Evolutionary conservation across 148 eudicot genomes (phyloP).

Genomic region (Silene uniflora): DNA sequence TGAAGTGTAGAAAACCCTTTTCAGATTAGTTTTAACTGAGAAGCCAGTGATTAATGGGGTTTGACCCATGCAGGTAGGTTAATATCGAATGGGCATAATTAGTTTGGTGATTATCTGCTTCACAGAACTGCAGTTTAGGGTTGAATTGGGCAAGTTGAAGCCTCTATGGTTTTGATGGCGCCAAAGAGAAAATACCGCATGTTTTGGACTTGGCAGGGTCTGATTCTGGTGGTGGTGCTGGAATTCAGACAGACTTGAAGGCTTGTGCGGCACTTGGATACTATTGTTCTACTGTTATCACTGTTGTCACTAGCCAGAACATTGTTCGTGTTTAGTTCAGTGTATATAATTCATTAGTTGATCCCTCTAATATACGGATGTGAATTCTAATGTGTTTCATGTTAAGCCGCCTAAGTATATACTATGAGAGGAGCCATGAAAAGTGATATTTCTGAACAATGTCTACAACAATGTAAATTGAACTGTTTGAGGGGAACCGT

Average conservation of each 20-base stretch:
- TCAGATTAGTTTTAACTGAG: neutral
- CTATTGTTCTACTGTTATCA: constrained; percentile 87
- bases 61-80: neutral
- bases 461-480: too few relatives aligned
- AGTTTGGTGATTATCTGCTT: neutral
- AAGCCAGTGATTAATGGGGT: neutral
- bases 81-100: neutral
- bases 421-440: too few relatives aligned
- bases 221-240: too few relatives aligned
- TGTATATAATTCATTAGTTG: too few relatives aligned
- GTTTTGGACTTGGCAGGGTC: constrained; percentile 88
- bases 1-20: too few relatives aligned
- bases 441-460: too few relatives aligned
- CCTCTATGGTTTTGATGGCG: neutral
- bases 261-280: constrained; percentile 81
- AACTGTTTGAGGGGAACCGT: neutral
- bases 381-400: too few relatives aligned
- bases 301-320: constrained; percentile 89
- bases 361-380: too few relatives aligned
- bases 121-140: constrained; percentile 2
- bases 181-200: constrained; percentile 51
- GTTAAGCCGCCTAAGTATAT: too few relatives aligned
- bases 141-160: constrained; percentile 12
- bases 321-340: constrained; percentile 85
- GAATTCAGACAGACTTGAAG: constrained; percentile 87